A percentile compares a stretch with the other conserved stretches of the same genome.
Conservation (phyloP, 805 yeast genomes). For the Candida succiphila region DNA sequence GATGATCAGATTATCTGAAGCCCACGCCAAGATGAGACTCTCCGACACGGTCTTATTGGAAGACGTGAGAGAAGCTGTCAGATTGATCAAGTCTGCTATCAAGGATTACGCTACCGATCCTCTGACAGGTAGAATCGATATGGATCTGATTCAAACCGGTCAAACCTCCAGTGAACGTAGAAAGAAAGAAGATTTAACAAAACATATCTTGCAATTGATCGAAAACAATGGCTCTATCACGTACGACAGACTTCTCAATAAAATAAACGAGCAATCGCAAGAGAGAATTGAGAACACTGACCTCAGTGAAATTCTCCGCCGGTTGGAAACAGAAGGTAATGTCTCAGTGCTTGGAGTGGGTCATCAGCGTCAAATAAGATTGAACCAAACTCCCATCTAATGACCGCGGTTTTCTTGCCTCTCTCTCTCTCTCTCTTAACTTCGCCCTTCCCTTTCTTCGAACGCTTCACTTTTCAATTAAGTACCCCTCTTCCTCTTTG, state of each 20-base stretch:
- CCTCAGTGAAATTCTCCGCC: slow-evolving; percentile 53
- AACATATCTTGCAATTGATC: slow-evolving; percentile 46
- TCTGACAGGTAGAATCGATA: slow-evolving; percentile 89
- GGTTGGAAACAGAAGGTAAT: slow-evolving; percentile 64
- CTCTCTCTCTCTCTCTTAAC: not conserved
- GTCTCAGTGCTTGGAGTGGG: slow-evolving; percentile 65
- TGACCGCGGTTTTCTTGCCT: not conserved
- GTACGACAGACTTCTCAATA: slow-evolving; percentile 48
- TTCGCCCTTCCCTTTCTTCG: not conserved
- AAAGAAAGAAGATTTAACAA: slow-evolving; percentile 60
- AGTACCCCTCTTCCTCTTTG: not conserved
- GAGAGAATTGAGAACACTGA: slow-evolving; percentile 63
- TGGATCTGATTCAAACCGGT: slow-evolving; percentile 96
- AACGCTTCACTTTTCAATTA: not conserved
- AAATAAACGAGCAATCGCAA: slow-evolving; percentile 56
- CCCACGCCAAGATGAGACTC: slow-evolving; percentile 94
- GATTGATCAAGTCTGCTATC: slow-evolving; percentile 86
- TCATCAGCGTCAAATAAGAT: slow-evolving; percentile 48
- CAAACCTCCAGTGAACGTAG: slow-evolving; percentile 81
- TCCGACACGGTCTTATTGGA: slow-evolving; percentile 57
- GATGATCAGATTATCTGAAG: slow-evolving; percentile 90
- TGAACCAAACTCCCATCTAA: slow-evolving; percentile 4
- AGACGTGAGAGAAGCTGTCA: slow-evolving; percentile 90
- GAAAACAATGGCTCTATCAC: slow-evolving; percentile 41
- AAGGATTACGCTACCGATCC: slow-evolving; percentile 99